Evolutionary conservation across 2,329 filamentous ascomycete genomes (phyloP).

Genomic region (Pseudogymnoascus sp.): DNA sequence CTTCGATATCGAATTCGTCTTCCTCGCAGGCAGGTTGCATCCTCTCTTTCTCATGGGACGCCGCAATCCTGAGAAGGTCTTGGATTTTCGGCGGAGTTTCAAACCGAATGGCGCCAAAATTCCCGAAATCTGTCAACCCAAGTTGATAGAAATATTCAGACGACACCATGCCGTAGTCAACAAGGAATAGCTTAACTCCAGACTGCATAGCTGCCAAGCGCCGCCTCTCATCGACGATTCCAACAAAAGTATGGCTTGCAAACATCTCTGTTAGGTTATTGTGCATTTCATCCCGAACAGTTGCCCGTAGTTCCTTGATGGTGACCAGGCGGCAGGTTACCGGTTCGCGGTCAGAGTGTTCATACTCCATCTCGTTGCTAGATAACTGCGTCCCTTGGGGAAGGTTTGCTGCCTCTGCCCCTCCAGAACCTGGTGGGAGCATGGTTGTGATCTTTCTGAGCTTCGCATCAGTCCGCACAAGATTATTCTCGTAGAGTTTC

Average conservation of each 20-base stretch:
- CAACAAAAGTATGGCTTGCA: conserved; percentile 83
- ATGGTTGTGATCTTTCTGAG: conserved; percentile 94
- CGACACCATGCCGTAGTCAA: conserved; percentile 84
- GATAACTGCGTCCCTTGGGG: conserved; percentile 21
- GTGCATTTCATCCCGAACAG: conserved; percentile 76
- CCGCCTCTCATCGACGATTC: conserved; percentile 78
- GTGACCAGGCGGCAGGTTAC: conserved; percentile 71
- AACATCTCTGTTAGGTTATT: conserved; percentile 81
- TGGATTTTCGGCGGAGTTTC: conserved; percentile 65
- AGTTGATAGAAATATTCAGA: conserved; percentile 95
- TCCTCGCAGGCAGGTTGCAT: conserved; percentile 25
- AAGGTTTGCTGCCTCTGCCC: conserved; percentile 21
- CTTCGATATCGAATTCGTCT: conserved; percentile 57
- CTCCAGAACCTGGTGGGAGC: conserved; percentile 53
- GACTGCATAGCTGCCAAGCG: conserved; percentile 89
- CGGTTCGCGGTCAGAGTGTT: conserved; percentile 60
- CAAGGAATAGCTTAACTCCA: conserved; percentile 82
- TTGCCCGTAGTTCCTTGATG: conserved; percentile 73
- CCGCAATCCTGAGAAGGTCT: conserved; percentile 66
- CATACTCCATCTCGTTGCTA: conserved; percentile 59
- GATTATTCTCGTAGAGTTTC: conserved; percentile 72
- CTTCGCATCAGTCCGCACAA: conserved; percentile 83
- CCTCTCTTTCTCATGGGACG: conserved; percentile 58
- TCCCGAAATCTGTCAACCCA: conserved; percentile 89
- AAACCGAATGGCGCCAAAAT: conserved; percentile 81